phyloP scores from a whole-genome alignment of 768 basidiomycete species.

The Tulasnella calospora region DNA sequence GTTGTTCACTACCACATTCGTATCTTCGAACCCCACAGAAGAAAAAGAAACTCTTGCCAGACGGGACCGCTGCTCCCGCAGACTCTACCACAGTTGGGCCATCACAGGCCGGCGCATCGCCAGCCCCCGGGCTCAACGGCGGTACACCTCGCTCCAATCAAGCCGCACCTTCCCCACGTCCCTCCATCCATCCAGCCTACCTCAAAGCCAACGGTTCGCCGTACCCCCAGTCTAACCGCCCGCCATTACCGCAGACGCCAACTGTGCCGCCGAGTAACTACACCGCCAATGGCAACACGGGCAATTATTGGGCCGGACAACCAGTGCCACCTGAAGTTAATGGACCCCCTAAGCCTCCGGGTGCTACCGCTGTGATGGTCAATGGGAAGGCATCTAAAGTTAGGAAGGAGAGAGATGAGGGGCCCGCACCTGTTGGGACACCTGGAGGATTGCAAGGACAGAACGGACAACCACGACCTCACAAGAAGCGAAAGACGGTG shows the following conservation, averaged over 20 bases:
- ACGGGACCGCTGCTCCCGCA: conserved; percentile 5
- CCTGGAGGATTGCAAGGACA: neutral
- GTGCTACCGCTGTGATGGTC: neutral
- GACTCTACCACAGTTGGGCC: conserved; percentile 5
- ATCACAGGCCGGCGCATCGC: neutral
- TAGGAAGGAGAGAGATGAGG: conserved; percentile 25
- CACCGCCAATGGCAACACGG: neutral
- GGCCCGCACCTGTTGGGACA: neutral
- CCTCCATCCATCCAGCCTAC: neutral
- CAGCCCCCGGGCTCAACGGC: neutral
- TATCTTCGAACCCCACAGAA: neutral
- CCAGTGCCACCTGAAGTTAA: neutral
- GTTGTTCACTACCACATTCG: neutral
- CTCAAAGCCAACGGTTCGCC: conserved; percentile 13
- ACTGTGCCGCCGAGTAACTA: neutral
- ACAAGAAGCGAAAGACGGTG: conserved; percentile 26
- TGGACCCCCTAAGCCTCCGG: conserved; percentile 5
- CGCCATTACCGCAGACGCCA: conserved; percentile 8
- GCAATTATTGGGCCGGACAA: neutral
- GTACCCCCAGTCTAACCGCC: conserved; percentile 14
- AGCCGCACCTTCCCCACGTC: neutral
- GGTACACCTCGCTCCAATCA: conserved; percentile 1
- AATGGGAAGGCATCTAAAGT: conserved; percentile 15
- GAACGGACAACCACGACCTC: conserved; percentile 15
- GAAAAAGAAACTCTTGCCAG: conserved; percentile 10